phyloP scores from a whole-genome alignment of 2,329 filamentous ascomycete species.

The Sporothrix mexicana region DNA sequence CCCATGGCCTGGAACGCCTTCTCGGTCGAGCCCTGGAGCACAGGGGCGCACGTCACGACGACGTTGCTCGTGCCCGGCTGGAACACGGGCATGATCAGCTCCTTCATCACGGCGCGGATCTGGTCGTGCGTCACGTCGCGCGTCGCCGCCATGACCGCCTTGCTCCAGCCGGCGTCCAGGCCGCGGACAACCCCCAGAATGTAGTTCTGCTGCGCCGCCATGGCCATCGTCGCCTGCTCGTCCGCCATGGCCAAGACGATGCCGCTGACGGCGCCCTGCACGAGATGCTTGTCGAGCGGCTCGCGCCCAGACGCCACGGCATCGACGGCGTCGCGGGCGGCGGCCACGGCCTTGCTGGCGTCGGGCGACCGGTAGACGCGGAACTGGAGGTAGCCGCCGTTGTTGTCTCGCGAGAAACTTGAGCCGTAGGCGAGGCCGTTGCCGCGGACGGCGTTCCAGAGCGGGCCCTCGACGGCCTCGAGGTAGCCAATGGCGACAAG shows the following conservation, averaged over 20 bases:
- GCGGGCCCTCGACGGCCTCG: constrained; percentile 88
- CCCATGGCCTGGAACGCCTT: constrained; percentile 75
- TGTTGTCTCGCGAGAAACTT: constrained; percentile 76
- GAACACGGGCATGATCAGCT: constrained; percentile 81
- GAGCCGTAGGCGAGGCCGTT: constrained; percentile 92
- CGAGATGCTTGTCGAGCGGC: constrained; percentile 76
- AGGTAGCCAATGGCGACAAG: constrained; percentile 91
- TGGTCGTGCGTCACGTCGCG: constrained; percentile 76
- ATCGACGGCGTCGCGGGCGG: constrained; percentile 74
- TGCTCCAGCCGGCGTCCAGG: constrained; percentile 77
- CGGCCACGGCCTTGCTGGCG: constrained; percentile 81
- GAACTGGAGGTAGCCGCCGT: constrained; percentile 81
- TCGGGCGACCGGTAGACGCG: constrained; percentile 90
- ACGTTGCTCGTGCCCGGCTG: constrained; percentile 80
- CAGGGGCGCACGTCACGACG: constrained; percentile 83
- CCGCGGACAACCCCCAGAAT: constrained; percentile 78
- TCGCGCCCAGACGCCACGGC: constrained; percentile 74
- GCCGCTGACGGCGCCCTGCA: constrained; percentile 88
- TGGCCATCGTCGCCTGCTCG: constrained; percentile 83
- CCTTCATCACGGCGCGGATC: constrained; percentile 74
- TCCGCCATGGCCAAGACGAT: constrained; percentile 88
- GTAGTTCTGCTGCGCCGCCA: constrained; percentile 83
- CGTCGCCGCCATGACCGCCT: constrained; percentile 78
- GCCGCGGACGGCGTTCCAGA: constrained; percentile 92
- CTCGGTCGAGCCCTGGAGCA: constrained; percentile 80